Evolutionary conservation across 768 basidiomycete genomes (phyloP).

Genomic region (Lentinula sp.): DNA sequence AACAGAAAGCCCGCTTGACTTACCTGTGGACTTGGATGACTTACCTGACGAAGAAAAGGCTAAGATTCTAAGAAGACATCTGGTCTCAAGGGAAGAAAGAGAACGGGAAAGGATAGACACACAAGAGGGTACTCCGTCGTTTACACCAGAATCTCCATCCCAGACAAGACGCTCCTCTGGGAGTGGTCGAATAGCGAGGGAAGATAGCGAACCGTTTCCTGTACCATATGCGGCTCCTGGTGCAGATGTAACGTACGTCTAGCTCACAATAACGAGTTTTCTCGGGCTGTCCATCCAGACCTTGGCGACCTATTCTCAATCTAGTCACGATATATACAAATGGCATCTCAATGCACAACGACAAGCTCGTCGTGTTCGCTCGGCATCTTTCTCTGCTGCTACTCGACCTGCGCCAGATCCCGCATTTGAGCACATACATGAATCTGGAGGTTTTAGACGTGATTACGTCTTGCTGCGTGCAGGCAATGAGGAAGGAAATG

Average conservation of each 20-base stretch:
- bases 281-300: not conserved
- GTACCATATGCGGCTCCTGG: constrained; percentile 84
- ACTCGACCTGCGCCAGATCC: constrained; percentile 53
- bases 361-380: constrained; percentile 52
- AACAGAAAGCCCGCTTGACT: constrained; percentile 30
- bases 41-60: constrained; percentile 82
- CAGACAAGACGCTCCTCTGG: constrained; percentile 17
- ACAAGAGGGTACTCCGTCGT: not conserved
- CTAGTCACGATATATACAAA: constrained; percentile 91
- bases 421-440: constrained; percentile 87
- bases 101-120: not conserved
- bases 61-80: constrained; percentile 70
- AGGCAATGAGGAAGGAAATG: constrained; percentile 49
- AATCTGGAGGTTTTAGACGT: constrained; percentile 90
- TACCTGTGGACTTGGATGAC: no score
- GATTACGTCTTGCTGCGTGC: constrained; percentile 78
- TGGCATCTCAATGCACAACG: constrained; percentile 79
- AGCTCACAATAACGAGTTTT: not conserved
- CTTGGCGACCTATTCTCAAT: not conserved
- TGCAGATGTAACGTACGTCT: constrained; percentile 86
- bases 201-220: constrained; percentile 71
- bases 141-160: constrained; percentile 3
- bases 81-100: constrained; percentile 67
- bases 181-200: constrained; percentile 21
- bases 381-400: constrained; percentile 64